Conservation (phyloP, 2,329 filamentous ascomycete genomes). For the Nannizziopsis barbatae region DNA sequence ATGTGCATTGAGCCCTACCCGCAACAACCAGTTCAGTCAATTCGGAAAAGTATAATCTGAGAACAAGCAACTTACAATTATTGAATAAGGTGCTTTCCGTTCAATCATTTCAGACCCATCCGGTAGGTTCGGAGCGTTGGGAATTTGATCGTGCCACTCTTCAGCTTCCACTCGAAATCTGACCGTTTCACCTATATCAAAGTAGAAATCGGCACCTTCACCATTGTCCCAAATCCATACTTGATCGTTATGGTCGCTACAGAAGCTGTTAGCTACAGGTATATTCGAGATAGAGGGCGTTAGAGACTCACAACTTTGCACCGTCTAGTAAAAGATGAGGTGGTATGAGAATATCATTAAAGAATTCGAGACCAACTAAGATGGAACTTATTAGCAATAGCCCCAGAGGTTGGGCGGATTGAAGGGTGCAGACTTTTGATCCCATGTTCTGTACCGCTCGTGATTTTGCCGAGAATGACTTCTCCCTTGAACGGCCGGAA, state of each 20-base stretch:
- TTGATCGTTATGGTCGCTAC: slow-evolving; percentile 60
- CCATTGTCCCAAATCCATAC: slow-evolving; percentile 76
- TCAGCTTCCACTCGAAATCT: slow-evolving; percentile 77
- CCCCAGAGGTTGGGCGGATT: not conserved
- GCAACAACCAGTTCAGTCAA: slow-evolving; percentile 11
- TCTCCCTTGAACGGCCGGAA: slow-evolving; percentile 95
- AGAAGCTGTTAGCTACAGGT: slow-evolving; percentile 2
- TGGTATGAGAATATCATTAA: slow-evolving; percentile 79
- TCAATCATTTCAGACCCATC: slow-evolving; percentile 47
- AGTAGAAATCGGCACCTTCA: slow-evolving; percentile 63
- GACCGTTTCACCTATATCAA: slow-evolving; percentile 81
- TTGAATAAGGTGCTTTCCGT: slow-evolving; percentile 46
- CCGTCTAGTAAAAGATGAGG: slow-evolving; percentile 61
- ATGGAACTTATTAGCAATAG: slow-evolving; percentile 13
- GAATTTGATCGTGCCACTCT: slow-evolving; percentile 80
- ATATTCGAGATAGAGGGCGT: not conserved
- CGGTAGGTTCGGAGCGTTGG: slow-evolving; percentile 55
- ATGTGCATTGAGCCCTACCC: slow-evolving; percentile 38
- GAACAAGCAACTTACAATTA: slow-evolving; percentile 27
- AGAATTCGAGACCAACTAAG: slow-evolving; percentile 75
- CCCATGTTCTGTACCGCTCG: slow-evolving; percentile 57
- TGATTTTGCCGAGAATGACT: slow-evolving; percentile 75
- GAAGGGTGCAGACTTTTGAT: slow-evolving; percentile 51
- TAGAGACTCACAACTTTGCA: slow-evolving; percentile 56
- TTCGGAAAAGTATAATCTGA: not conserved